These are phyloP conservation scores for Senecio squalidus DNA, from an alignment of 140 eudicot species.

Conservation along the genomic window DNA sequence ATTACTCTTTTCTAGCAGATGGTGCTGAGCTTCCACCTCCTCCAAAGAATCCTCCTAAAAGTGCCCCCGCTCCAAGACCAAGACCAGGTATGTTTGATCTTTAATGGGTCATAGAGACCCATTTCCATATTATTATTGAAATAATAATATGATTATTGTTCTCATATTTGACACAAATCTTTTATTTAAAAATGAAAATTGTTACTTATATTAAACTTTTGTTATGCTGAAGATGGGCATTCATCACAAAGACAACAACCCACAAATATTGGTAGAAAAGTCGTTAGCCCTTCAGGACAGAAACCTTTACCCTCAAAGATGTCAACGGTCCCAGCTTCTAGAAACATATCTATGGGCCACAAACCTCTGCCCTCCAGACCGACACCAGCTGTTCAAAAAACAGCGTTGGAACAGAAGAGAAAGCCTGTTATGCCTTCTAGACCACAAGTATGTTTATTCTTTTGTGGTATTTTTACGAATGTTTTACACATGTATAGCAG, in stretches of 20 bases:
- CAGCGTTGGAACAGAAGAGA: constrained; percentile 36
- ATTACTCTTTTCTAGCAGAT: constrained; percentile 83
- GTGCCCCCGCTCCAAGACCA: constrained; percentile 30
- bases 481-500: background rate
- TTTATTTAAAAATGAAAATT: too few relatives aligned
- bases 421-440: constrained; percentile 41
- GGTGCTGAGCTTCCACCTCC: constrained; percentile 84
- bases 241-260: constrained; percentile 38
- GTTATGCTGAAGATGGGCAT: constrained; percentile 46
- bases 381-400: constrained; percentile 35
- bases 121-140: too few relatives aligned
- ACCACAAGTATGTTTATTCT: constrained; percentile 40
- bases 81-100: constrained; percentile 46
- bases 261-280: constrained; percentile 36
- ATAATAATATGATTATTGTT: too few relatives aligned
- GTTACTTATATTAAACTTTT: constrained; percentile 42
- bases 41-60: constrained; percentile 40
- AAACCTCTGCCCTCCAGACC: constrained; percentile 32
- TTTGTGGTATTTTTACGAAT: too few relatives aligned
- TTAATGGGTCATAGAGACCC: too few relatives aligned
- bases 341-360: constrained; percentile 48
- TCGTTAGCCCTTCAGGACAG: constrained; percentile 40
- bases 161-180: too few relatives aligned
- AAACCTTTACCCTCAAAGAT: constrained; percentile 39
- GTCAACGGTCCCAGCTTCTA: too few relatives aligned